Evolutionary conservation across 1,139 yeast genomes (phyloP), one percentile per base, ranked within the genome.

Genomic region (Kodamaea sp.): DNA sequence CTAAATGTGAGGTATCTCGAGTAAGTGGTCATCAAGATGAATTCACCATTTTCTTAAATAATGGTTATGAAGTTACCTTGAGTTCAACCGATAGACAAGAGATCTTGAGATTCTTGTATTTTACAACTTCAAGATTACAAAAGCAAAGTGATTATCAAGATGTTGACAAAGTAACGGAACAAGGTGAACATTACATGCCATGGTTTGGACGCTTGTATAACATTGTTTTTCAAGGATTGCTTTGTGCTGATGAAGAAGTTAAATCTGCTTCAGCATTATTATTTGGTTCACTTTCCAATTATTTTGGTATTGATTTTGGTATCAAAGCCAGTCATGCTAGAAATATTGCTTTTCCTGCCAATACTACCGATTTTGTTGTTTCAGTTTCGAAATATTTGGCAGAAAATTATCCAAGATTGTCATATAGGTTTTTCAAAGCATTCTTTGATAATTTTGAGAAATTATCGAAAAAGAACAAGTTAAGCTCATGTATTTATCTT

Each of bases 341-440:
- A 10, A 84, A 78, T 31, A 71, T 84, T 10, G 77, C 82, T n/a
- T 81, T 85, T 48, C 95, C 96, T 0, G 75, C 78, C 31, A 84
- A 84, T 52, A 78, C 81, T 31, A 73, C 82, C 6, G 75, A 79
- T 12, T 83, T 83, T 61, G 78, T 85, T 9, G 75, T 76, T 4
- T 63, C 79, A 0, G 66, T 84, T 7, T 79, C 92, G 3, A 64
- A 68, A n/a, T 71, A 74, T 31, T 62, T 87, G 23, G 75, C 95
- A 0, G 48, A 51, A 7, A 62, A 70, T 9, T 75, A 75, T 41
- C 89, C 95, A 0, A 68, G 73, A 11, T 61, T 84, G 55, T 78
- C 95, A 0, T 73, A 74, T 46, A 72, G 83, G 32, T 80, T 84
- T 47, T 65, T 84, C 46, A 65, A 65, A 37, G 82, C 84, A 0